These are phyloP conservation scores for Saposhnikovia divaricata DNA, from an alignment of 129 eudicot genomes.

Conservation along the genomic window DNA sequence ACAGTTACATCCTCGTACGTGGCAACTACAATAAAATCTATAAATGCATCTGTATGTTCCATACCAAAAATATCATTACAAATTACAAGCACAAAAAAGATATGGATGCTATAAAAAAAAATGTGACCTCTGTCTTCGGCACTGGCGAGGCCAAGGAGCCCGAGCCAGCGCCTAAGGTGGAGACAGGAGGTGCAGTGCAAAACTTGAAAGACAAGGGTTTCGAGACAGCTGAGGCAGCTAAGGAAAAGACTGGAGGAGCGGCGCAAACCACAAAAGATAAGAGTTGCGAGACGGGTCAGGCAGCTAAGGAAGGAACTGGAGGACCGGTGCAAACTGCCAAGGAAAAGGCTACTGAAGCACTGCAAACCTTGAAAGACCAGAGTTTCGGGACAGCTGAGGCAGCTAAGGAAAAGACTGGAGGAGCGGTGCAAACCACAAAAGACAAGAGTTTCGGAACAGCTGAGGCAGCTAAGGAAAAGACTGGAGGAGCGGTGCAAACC, in stretches of 20 bases:
- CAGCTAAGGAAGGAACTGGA: conserved; percentile 18
- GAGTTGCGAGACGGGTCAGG: conserved; percentile 24
- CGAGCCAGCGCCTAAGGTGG: neutral
- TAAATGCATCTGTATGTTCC: neutral
- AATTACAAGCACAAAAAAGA: neutral
- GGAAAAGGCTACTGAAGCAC: conserved; percentile 38
- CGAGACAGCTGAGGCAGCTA: conserved; percentile 24
- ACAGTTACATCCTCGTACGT: neutral
- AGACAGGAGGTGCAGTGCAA: neutral
- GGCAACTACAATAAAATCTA: neutral
- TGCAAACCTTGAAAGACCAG: no score
- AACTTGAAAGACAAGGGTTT: conserved; percentile 19
- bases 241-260: conserved; percentile 1
- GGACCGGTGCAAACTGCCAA: conserved; percentile 22
- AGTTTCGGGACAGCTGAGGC: no score
- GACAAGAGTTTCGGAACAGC: no score
- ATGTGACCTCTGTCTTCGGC: neutral
- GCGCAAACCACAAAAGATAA: conserved; percentile 17
- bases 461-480: no score
- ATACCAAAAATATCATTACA: neutral
- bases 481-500: conserved; percentile 3
- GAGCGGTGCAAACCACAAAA: conserved; percentile 15
- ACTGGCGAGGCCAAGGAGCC: neutral
- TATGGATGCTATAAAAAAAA: conserved; percentile 3
- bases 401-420: no score